Conservation (phyloP, 2,329 filamentous ascomycete genomes). For the Colletotrichum simmondsii region DNA sequence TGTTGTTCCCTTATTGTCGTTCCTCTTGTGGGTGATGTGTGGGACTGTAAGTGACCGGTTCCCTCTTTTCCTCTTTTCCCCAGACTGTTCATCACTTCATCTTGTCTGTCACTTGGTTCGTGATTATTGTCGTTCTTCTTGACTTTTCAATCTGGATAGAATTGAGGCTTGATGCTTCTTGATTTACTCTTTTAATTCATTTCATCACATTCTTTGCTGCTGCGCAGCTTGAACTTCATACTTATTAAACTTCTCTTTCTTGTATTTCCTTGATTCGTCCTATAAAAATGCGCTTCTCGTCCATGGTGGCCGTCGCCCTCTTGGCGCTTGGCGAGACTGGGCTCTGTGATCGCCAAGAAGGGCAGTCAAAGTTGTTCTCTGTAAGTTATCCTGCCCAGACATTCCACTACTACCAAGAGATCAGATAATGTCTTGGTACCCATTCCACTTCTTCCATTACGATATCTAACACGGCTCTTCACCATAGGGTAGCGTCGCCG, state of each 20-base stretch:
- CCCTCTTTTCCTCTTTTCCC: slow-evolving; percentile 6
- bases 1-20: slow-evolving; percentile 3
- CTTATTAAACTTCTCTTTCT: neutral
- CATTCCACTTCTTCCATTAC: neutral
- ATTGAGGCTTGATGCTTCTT: slow-evolving; percentile 25
- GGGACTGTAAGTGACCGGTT: neutral
- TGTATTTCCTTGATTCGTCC: neutral
- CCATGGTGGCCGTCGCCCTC: slow-evolving; percentile 1
- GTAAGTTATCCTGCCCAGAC: neutral
- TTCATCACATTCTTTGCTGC: slow-evolving; percentile 11
- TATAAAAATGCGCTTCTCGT: slow-evolving; percentile 10
- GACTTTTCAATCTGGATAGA: neutral
- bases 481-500: slow-evolving; percentile 18
- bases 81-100: slow-evolving; percentile 10
- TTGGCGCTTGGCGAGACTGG: slow-evolving; percentile 25
- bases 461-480: neutral
- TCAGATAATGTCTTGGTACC: too few species aligned
- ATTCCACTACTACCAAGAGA: neutral
- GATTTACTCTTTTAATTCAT: neutral
- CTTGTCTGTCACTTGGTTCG: neutral
- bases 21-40: neutral
- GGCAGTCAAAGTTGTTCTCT: slow-evolving; percentile 8
- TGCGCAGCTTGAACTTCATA: neutral
- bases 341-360: slow-evolving; percentile 28
- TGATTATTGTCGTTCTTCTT: neutral